These are phyloP conservation scores for Piper betle DNA, from an alignment of 164 flowering plant species.

Conservation along the genomic window DNA sequence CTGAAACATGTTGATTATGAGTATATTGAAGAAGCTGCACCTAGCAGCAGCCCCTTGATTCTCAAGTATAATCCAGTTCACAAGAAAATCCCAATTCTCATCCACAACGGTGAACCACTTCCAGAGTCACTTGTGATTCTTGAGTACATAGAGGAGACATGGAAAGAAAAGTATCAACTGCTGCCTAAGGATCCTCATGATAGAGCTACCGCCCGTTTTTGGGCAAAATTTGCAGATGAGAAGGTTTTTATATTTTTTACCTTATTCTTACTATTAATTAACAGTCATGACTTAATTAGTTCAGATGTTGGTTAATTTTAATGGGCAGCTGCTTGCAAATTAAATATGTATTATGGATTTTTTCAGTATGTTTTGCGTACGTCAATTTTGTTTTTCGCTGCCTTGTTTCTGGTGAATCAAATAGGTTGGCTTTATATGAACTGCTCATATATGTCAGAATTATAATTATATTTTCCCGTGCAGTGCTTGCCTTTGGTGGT, in stretches of 20 bases:
- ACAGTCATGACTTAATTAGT: no score
- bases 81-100: constrained; percentile 4
- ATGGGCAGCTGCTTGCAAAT: not conserved
- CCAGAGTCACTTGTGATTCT: constrained; percentile 6
- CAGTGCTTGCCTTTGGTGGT: not conserved
- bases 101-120: constrained; percentile 1
- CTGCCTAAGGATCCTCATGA: constrained; percentile 8
- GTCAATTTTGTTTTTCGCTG: no score
- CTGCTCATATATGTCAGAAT: no score
- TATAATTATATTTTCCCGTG: no score
- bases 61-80: constrained; percentile 8
- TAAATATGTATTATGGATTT: not conserved
- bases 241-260: not conserved
- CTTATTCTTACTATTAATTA: no score
- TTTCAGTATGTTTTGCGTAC: no score
- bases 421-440: no score
- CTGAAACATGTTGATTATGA: constrained; percentile 19
- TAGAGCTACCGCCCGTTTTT: constrained; percentile 3
- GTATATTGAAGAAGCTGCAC: constrained; percentile 12
- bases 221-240: constrained; percentile 5
- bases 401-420: no score
- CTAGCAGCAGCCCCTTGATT: constrained; percentile 18
- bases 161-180: not conserved
- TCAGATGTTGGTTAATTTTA: not conserved
- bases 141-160: constrained; percentile 2